These are phyloP conservation scores for Adansonia rubrostipa DNA, from an alignment of 441 rosid genomes.

Conservation along the genomic window DNA sequence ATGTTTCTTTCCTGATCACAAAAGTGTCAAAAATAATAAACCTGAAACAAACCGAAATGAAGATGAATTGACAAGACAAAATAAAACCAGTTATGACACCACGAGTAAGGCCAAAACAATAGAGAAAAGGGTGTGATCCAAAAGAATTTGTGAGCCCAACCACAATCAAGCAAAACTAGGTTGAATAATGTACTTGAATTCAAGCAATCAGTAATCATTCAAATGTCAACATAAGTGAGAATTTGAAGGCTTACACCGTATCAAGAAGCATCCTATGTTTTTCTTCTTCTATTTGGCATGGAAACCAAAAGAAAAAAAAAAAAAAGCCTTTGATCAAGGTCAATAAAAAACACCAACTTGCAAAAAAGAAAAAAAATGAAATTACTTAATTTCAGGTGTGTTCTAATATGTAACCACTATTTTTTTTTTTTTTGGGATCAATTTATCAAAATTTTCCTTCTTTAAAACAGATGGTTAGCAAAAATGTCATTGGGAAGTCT, in stretches of 20 bases:
- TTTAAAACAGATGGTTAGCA: background rate
- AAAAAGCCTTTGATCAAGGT: background rate
- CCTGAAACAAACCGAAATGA: background rate
- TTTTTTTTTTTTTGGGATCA: background rate
- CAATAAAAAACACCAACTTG: conserved; percentile 1
- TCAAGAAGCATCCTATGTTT: background rate
- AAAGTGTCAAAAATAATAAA: background rate
- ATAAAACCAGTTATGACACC: background rate
- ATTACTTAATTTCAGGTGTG: background rate
- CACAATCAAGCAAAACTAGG: background rate
- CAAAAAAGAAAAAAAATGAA: background rate
- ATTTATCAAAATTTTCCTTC: background rate
- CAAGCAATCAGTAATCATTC: conserved; percentile 9
- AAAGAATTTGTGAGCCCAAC: background rate
- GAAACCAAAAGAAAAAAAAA: background rate
- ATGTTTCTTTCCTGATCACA: background rate
- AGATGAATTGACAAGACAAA: background rate
- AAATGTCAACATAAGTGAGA: background rate
- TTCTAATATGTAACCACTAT: background rate
- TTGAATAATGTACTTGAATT: background rate
- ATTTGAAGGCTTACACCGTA: background rate
- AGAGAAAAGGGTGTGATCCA: background rate
- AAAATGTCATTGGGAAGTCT: background rate
- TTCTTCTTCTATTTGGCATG: background rate
- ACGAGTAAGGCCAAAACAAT: background rate